Evolutionary conservation across 768 basidiomycete species (phyloP).

Genomic region (Phlebiopsis gigantea): DNA sequence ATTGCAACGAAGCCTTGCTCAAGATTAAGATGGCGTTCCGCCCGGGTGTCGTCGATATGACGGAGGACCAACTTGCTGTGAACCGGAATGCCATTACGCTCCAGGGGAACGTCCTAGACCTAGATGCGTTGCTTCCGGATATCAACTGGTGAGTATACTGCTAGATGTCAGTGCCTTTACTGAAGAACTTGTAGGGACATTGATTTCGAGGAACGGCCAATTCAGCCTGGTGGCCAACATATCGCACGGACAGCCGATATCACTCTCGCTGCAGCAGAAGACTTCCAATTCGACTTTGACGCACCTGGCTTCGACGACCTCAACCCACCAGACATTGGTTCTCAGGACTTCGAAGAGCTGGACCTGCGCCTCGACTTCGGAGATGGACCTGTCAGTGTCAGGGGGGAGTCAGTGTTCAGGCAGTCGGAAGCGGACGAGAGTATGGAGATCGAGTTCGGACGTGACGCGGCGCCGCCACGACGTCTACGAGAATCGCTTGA

Average conservation of each 20-base stretch:
- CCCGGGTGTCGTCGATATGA: constrained; percentile 92
- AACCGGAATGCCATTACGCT: constrained; percentile 87
- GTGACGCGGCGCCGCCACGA: constrained; percentile 54
- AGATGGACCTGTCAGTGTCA: constrained; percentile 41
- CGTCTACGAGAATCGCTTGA: constrained; percentile 51
- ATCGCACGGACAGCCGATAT: constrained; percentile 86
- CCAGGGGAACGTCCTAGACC: constrained; percentile 68
- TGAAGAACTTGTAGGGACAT: constrained; percentile 51
- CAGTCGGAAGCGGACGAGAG: constrained; percentile 40
- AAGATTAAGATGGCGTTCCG: constrained; percentile 98
- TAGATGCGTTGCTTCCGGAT: constrained; percentile 76
- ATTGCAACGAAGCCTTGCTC: constrained; percentile 93
- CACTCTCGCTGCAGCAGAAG: constrained; percentile 74
- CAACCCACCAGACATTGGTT: constrained; percentile 76
- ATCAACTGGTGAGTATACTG: constrained; percentile 59
- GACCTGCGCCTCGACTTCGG: constrained; percentile 80
- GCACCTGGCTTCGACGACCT: constrained; percentile 61
- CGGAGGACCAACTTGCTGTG: constrained; percentile 87
- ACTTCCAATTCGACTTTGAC: constrained; percentile 63
- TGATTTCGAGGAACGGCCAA: constrained; percentile 67
- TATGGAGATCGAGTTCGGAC: constrained; percentile 71
- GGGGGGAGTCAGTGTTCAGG: constrained; percentile 14
- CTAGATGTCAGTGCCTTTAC: neutral
- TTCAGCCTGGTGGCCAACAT: constrained; percentile 67
- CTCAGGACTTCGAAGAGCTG: constrained; percentile 63